A percentile compares a stretch with the other conserved stretches of the same genome.
Evolutionary conservation across 306 rosid genomes (phyloP).

Genomic region (Hippophae gyantsensis): DNA sequence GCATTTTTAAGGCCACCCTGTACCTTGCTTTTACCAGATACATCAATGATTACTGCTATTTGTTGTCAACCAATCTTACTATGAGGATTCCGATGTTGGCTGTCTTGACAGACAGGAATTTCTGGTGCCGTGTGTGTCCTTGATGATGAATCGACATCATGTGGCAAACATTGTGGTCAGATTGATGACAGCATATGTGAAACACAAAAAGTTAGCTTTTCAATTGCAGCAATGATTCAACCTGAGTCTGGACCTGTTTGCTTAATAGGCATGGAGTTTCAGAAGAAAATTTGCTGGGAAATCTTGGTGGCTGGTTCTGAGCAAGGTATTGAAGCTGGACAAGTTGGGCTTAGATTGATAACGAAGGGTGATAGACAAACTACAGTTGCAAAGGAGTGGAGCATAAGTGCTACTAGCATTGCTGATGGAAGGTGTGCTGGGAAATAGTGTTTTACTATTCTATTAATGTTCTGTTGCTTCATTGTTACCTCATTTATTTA

Average conservation of each 20-base stretch:
- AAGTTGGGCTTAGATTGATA: slow-evolving; percentile 95
- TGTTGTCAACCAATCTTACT: slow-evolving; percentile 9
- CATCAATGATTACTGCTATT: background rate
- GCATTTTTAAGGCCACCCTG: background rate
- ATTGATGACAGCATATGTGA: slow-evolving; percentile 74
- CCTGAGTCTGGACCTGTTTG: slow-evolving; percentile 99
- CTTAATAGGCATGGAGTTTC: slow-evolving; percentile 87
- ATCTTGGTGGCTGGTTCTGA: slow-evolving; percentile 95
- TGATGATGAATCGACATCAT: slow-evolving; percentile 90
- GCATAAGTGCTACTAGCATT: slow-evolving; percentile 83
- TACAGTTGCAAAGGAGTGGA: slow-evolving; percentile 92
- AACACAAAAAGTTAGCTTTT: slow-evolving; percentile 74
- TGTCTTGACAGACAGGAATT: slow-evolving; percentile 74
- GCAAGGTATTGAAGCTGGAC: slow-evolving; percentile 99
- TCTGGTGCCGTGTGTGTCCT: slow-evolving; percentile 80
- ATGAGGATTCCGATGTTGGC: slow-evolving; percentile 17
- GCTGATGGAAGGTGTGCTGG: slow-evolving; percentile 87
- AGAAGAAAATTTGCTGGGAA: slow-evolving; percentile 92
- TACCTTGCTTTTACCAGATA: slow-evolving; percentile 1
- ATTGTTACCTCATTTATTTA: background rate
- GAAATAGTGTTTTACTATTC: background rate
- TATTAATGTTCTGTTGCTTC: background rate
- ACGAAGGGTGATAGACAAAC: slow-evolving; percentile 97
- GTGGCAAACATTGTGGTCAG: slow-evolving; percentile 80
- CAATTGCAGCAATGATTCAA: slow-evolving; percentile 83